Evolutionary conservation across 306 rosid genomes (phyloP).

Genomic region (Sindora glabra): DNA sequence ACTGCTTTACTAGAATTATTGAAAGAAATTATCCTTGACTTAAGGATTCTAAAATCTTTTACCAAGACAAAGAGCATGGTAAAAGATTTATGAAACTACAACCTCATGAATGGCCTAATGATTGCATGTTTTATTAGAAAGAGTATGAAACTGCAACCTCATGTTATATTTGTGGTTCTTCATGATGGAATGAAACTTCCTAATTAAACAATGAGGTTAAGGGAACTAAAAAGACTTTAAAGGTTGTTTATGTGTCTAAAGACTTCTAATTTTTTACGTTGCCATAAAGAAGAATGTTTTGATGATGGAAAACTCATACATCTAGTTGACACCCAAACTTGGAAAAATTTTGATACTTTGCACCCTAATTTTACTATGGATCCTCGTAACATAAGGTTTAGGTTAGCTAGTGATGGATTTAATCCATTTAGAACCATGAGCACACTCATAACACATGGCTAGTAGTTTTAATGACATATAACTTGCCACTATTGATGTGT

Average conservation of each 20-base stretch:
- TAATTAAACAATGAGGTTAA: too few relatives aligned
- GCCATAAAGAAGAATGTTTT: not conserved
- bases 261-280: not conserved
- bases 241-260: too few relatives aligned
- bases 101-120: not conserved
- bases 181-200: too few relatives aligned
- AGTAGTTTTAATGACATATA: not conserved
- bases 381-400: too few relatives aligned
- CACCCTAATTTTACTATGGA: not conserved
- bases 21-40: too few relatives aligned
- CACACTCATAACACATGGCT: not conserved
- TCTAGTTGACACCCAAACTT: not conserved
- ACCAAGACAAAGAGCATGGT: too few relatives aligned
- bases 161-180: not conserved
- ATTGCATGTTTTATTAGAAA: not conserved
- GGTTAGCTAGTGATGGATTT: not conserved
- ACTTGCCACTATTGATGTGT: not conserved
- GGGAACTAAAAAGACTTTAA: not conserved
- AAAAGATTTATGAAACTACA: not conserved
- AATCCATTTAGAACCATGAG: not conserved
- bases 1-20: too few relatives aligned
- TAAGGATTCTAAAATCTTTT: too few relatives aligned
- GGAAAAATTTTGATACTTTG: not conserved
- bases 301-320: too few relatives aligned
- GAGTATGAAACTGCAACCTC: not conserved